Evolutionary conservation across 495 filamentous ascomycete species (phyloP), one percentile per base, ranked within the genome.

Genomic region (Trichodelitschia bisporula): DNA sequence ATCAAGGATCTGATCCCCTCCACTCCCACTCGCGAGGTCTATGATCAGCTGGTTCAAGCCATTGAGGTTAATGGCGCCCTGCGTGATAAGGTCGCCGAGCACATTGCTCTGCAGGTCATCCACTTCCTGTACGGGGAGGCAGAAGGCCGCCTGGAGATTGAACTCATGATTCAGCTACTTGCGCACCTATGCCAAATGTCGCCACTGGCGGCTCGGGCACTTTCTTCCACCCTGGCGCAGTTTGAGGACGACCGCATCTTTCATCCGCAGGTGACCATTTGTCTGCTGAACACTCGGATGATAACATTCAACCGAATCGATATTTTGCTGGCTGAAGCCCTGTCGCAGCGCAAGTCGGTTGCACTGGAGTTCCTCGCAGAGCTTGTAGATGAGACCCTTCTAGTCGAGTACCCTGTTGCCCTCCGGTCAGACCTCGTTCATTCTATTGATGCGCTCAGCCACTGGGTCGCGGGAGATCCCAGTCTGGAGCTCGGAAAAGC

Each of bases 391-490:
- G 62, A 72, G 17, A 62, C 80, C 11, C 53, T 93, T 2, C 62
- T 89, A 31, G 75, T 64, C 41, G 72, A 83, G 25, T 62, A 66
- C 31, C 75, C 78, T 0, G 55, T 71, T 12, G 75, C 72, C 1
- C 55, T 93, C 24, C 68, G 77, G 39, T 65, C 80, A 3, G 84
- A 95, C 52, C 91, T 93, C 49, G 72, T 77, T 8, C 34, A 89
- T 69, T 48, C 57, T 75, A 38, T 50, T 28, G 72, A 77, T 40
- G 78, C 71, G 26, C 66, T 90, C 31, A 77, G 72, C 44, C 61
- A 72, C 27, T 90, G 79, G 79, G 64, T 91, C 25, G 49, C 51
- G 1, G 70, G 83, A 35, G 76, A 89, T 19, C 65, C 76, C 6
- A 57, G 51, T 26, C 45, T 80, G 3, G 56, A 67, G 16, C 52